Conservation (phyloP, 352 stramenopile species). For the Phytopythium chamaehyphon region DNA sequence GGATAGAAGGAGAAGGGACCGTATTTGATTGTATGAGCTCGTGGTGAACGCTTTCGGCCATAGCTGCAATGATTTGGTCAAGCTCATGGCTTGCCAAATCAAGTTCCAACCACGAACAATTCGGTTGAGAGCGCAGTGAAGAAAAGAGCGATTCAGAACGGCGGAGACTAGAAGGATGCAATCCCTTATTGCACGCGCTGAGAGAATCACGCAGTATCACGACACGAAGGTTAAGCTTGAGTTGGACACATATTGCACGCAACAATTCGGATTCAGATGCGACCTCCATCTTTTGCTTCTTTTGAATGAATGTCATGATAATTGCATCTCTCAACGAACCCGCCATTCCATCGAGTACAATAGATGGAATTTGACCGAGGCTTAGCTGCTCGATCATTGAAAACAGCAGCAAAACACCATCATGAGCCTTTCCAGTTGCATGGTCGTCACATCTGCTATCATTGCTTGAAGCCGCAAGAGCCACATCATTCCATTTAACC, state of each 20-base stretch:
- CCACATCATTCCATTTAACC: constrained; percentile 11
- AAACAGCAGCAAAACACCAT: constrained; percentile 10
- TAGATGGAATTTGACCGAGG: constrained; percentile 24
- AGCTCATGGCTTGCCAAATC: constrained; percentile 4
- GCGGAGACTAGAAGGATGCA: too few relatives aligned
- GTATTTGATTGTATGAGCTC: not conserved
- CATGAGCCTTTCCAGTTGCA: not conserved
- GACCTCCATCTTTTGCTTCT: constrained; percentile 23
- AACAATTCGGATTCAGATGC: constrained; percentile 28
- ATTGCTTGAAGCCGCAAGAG: too few relatives aligned
- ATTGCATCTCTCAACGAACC: constrained; percentile 30
- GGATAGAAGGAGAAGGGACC: not conserved
- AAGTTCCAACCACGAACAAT: constrained; percentile 19
- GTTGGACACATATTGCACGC: constrained; percentile 19
- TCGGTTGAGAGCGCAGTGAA: constrained; percentile 16
- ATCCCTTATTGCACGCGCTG: too few relatives aligned
- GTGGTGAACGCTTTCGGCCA: not conserved
- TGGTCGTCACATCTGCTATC: not conserved
- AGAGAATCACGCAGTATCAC: constrained; percentile 23
- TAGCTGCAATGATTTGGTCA: not conserved
- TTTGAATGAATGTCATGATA: constrained; percentile 29
- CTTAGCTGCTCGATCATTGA: constrained; percentile 31
- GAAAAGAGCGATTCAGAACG: not conserved
- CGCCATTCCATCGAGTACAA: constrained; percentile 21
- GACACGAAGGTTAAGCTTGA: constrained; percentile 41